phyloP scores from a whole-genome alignment of 441 rosid species.

The Aleurites moluccanus region DNA sequence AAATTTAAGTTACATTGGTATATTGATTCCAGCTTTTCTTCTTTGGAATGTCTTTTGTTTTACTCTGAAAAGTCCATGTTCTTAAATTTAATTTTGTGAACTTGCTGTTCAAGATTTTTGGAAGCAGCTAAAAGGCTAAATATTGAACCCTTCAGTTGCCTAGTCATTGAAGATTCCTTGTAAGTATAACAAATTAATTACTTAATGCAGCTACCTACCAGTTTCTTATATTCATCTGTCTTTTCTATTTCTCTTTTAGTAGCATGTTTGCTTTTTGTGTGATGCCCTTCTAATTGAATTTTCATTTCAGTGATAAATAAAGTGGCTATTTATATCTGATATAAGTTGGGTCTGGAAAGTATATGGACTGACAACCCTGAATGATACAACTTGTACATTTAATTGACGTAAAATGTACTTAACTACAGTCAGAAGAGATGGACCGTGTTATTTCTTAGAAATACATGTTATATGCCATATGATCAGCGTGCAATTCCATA shows the following conservation, averaged over 20 bases:
- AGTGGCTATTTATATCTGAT: not conserved
- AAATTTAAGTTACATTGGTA: conserved; percentile 48
- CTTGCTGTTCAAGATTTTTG: conserved; percentile 47
- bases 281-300: not conserved
- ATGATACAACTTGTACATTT: not conserved
- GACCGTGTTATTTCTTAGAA: not conserved
- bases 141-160: conserved; percentile 57
- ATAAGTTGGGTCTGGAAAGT: not conserved
- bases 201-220: not conserved
- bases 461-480: too few relatives aligned
- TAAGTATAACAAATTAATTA: conserved; percentile 29
- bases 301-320: not conserved
- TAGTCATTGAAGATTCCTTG: conserved; percentile 91
- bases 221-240: not conserved
- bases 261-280: not conserved
- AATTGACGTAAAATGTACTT: not conserved
- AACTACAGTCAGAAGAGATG: too few relatives aligned
- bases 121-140: conserved; percentile 71
- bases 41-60: not conserved
- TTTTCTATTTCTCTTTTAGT: not conserved
- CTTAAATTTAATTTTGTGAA: conserved; percentile 5
- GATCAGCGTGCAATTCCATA: not conserved
- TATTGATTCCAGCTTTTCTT: not conserved
- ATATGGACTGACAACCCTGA: not conserved
- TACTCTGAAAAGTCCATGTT: not conserved